These are phyloP conservation scores for Orychophragmus violaceus DNA, from an alignment of 345 rosid species.

Conservation along the genomic window DNA sequence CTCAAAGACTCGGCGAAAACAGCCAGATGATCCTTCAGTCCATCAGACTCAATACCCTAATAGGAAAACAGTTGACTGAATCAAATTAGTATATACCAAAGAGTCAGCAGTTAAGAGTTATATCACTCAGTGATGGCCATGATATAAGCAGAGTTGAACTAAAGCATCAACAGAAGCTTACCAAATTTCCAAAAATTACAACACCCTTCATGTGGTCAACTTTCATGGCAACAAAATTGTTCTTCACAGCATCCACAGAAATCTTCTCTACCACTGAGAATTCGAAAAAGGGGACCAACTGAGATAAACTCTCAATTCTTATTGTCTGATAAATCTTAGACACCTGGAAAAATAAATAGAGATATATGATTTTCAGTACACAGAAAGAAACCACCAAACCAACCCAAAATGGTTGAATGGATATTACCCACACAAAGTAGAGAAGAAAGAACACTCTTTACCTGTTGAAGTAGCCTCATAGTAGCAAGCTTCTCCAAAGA, in stretches of 20 bases:
- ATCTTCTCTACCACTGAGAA: conserved; percentile 83
- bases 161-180: conserved; percentile 26
- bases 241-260: conserved; percentile 86
- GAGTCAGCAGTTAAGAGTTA: not conserved
- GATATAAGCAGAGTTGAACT: not conserved
- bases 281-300: conserved; percentile 80
- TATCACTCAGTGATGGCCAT: not conserved
- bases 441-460: conserved; percentile 14
- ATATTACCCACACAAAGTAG: not conserved
- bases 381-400: not conserved
- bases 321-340: conserved; percentile 83
- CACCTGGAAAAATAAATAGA: conserved; percentile 46
- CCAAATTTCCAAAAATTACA: conserved; percentile 63
- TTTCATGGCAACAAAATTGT: conserved; percentile 75
- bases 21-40: conserved; percentile 63
- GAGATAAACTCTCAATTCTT: conserved; percentile 66
- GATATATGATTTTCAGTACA: not conserved
- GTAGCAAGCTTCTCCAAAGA: conserved; percentile 84
- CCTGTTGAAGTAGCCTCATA: conserved; percentile 90
- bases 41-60: conserved; percentile 90
- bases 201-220: conserved; percentile 79
- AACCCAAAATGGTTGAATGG: not conserved
- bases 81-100: not conserved
- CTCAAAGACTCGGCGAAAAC: conserved; percentile 71
- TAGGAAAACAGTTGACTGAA: not conserved